These are phyloP conservation scores for Psilocybe sp. DNA, from an alignment of 768 basidiomycete species.

Conservation along the genomic window DNA sequence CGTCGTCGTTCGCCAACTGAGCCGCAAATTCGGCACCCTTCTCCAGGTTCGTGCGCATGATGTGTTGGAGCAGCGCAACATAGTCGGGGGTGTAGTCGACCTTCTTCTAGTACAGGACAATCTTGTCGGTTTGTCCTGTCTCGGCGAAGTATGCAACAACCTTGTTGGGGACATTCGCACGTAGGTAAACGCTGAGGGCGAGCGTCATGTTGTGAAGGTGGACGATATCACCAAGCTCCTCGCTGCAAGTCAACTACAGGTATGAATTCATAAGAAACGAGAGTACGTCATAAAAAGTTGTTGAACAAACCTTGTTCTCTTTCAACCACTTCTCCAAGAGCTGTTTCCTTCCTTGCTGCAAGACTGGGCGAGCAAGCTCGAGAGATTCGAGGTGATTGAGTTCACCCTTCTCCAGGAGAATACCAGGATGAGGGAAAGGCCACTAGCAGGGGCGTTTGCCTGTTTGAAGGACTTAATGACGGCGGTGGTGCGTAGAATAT, in stretches of 20 bases:
- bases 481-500: too few relatives aligned
- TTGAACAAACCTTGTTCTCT: slow-evolving; percentile 83
- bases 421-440: slow-evolving; percentile 91
- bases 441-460: slow-evolving; percentile 87
- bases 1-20: slow-evolving; percentile 90
- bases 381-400: slow-evolving; percentile 95
- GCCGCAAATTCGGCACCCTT: slow-evolving; percentile 98
- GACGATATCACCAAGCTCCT: slow-evolving; percentile 97
- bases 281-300: too few relatives aligned
- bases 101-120: slow-evolving; percentile 95
- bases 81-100: slow-evolving; percentile 94
- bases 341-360: slow-evolving; percentile 95
- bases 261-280: neutral
- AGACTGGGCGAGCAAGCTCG: slow-evolving; percentile 92
- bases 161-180: slow-evolving; percentile 97
- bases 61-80: slow-evolving; percentile 86
- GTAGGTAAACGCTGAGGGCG: slow-evolving; percentile 94
- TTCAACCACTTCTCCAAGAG: slow-evolving; percentile 99
- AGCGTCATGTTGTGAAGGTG: slow-evolving; percentile 94
- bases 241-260: slow-evolving; percentile 88
- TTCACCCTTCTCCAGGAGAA: slow-evolving; percentile 97
- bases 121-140: slow-evolving; percentile 98
- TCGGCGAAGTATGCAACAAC: slow-evolving; percentile 99
- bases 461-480: slow-evolving; percentile 98
- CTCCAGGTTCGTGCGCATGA: slow-evolving; percentile 95